phyloP scores from a whole-genome alignment of 2,329 filamentous ascomycete species.

The Fusarium lateritium region DNA sequence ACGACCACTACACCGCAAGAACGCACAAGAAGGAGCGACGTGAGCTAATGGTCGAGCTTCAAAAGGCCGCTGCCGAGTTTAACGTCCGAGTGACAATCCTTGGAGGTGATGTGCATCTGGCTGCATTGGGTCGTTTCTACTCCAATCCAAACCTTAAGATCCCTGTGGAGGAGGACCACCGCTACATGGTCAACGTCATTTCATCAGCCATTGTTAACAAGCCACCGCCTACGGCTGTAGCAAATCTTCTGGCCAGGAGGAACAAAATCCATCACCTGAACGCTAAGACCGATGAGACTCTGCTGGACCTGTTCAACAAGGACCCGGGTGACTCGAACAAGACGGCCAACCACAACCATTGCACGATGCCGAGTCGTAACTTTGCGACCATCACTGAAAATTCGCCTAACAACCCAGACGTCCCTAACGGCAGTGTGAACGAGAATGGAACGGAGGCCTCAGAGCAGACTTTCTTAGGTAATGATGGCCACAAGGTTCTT shows the following conservation, averaged over 20 bases:
- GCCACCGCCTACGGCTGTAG: conserved; percentile 87
- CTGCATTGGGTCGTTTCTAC: conserved; percentile 94
- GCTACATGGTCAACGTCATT: conserved; percentile 96
- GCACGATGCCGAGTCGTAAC: conserved; percentile 93
- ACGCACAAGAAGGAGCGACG: conserved; percentile 93
- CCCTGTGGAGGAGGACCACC: conserved; percentile 84
- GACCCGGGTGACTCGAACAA: conserved; percentile 86
- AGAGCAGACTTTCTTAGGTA: conserved; percentile 57
- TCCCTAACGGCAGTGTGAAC: conserved; percentile 44
- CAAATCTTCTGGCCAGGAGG: conserved; percentile 89
- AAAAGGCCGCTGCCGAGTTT: conserved; percentile 86
- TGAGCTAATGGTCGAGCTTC: conserved; percentile 83
- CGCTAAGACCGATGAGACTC: conserved; percentile 86
- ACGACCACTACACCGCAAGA: conserved; percentile 95
- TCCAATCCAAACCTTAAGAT: conserved; percentile 86
- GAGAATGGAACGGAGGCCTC: conserved; percentile 36
- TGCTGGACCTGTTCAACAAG: conserved; percentile 92
- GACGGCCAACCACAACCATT: conserved; percentile 81
- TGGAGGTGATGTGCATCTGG: conserved; percentile 93
- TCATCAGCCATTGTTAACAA: conserved; percentile 97
- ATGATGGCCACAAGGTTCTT: conserved; percentile 79
- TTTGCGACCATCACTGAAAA: conserved; percentile 94
- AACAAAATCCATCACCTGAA: conserved; percentile 85
- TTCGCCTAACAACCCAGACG: conserved; percentile 68
- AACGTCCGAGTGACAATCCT: conserved; percentile 93